phyloP scores from a whole-genome alignment of 148 eudicot species.

The Euryodendron excelsum region DNA sequence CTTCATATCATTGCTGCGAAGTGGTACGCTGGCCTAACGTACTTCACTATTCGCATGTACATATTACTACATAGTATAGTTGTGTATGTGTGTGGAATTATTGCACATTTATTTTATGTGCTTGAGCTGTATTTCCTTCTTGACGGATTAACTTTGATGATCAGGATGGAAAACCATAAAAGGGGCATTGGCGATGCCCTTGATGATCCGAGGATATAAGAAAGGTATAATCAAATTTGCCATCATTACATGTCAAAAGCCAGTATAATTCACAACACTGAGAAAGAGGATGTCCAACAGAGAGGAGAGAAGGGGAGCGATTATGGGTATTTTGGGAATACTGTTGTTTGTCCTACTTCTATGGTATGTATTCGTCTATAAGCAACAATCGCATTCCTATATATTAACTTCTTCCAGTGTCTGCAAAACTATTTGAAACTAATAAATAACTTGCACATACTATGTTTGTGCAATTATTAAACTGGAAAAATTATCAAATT shows the following conservation, averaged over 20 bases:
- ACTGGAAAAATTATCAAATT: too few relatives aligned
- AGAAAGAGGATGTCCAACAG: not conserved
- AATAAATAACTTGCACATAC: too few relatives aligned
- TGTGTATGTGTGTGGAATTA: too few relatives aligned
- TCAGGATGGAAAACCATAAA: slow-evolving; percentile 94
- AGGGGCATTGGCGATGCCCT: slow-evolving; percentile 91
- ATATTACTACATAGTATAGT: too few relatives aligned
- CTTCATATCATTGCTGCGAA: slow-evolving; percentile 61
- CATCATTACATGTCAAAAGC: slow-evolving; percentile 81
- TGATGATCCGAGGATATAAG: slow-evolving; percentile 91
- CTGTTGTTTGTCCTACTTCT: too few relatives aligned
- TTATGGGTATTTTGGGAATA: not conserved
- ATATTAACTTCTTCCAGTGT: too few relatives aligned
- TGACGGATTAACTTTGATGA: not conserved
- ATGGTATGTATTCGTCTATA: too few relatives aligned
- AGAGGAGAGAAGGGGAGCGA: not conserved
- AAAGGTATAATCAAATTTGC: slow-evolving; percentile 84
- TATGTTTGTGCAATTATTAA: too few relatives aligned
- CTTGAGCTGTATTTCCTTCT: not conserved
- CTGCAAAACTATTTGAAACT: too few relatives aligned
- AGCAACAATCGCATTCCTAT: too few relatives aligned
- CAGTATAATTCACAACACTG: slow-evolving; percentile 29
- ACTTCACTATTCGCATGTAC: not conserved
- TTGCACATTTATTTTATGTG: not conserved
- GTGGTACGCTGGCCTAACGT: slow-evolving; percentile 44